Conservation (phyloP, 495 filamentous ascomycete genomes). For the Lasiosphaeria miniovina region DNA sequence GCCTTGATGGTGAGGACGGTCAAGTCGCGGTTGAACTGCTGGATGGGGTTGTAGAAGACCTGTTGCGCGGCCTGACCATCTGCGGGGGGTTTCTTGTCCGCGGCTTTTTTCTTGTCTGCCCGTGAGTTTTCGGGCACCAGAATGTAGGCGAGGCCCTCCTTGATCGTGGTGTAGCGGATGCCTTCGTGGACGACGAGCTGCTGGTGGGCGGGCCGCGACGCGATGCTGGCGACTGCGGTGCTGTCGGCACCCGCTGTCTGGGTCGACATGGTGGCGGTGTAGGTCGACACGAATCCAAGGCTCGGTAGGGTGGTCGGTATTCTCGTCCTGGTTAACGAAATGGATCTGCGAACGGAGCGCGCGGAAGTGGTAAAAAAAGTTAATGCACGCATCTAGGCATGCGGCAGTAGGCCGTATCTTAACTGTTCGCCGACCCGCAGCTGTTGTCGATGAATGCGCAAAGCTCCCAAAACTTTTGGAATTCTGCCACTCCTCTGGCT, state of each 20-base stretch:
- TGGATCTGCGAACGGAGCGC: not conserved
- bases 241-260: conserved; percentile 13
- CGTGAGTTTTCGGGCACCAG: conserved; percentile 38
- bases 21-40: conserved; percentile 96
- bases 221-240: conserved; percentile 1
- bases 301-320: not conserved
- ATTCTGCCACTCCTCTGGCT: too few relatives aligned
- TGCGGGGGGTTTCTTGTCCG: conserved; percentile 24
- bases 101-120: conserved; percentile 24
- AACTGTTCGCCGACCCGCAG: too few relatives aligned
- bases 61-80: conserved; percentile 56
- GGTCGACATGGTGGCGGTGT: conserved; percentile 25
- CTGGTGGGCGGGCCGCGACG: conserved; percentile 28
- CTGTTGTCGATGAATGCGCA: too few relatives aligned
- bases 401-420: too few relatives aligned
- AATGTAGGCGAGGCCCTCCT: conserved; percentile 47
- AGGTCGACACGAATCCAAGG: not conserved
- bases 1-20: conserved; percentile 86
- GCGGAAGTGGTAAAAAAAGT: not conserved
- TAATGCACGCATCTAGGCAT: too few relatives aligned
- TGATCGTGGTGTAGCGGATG: conserved; percentile 40
- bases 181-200: conserved; percentile 37
- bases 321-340: not conserved
- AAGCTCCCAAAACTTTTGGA: too few relatives aligned
- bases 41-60: conserved; percentile 98